phyloP scores from a whole-genome alignment of 1,284 basidiomycete species.

The Apiotrichum porosum region DNA sequence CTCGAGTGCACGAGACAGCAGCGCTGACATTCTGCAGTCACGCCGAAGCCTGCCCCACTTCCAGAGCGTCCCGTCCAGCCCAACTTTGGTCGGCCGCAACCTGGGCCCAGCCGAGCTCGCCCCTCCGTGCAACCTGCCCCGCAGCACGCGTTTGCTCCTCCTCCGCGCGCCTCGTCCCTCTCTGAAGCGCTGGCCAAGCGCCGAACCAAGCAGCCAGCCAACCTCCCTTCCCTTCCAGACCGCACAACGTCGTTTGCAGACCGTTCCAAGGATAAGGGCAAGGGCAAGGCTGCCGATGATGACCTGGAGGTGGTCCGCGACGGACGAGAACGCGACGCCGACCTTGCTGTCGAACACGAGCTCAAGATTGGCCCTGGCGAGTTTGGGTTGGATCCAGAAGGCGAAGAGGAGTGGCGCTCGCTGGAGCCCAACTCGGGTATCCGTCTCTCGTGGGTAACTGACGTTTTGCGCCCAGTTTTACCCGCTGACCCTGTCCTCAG shows the following conservation, averaged over 20 bases:
- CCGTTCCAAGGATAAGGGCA: neutral
- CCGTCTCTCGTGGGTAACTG: conserved; percentile 72
- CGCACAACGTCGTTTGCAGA: neutral
- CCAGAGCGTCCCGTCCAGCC: conserved; percentile 3
- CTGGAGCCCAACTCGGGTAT: conserved; percentile 86
- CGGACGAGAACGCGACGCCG: conserved; percentile 52
- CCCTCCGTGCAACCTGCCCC: too few relatives aligned
- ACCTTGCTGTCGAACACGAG: conserved; percentile 67
- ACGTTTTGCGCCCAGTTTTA: too few relatives aligned
- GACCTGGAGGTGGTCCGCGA: conserved; percentile 11
- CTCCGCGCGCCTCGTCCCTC: neutral
- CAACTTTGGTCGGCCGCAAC: too few relatives aligned
- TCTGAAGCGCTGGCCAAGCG: conserved; percentile 1
- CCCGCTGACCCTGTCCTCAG: conserved; percentile 53
- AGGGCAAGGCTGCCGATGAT: conserved; percentile 9
- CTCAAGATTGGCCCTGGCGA: conserved; percentile 69
- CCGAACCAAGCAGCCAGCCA: neutral
- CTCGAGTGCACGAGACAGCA: too few relatives aligned
- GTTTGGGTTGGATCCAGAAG: conserved; percentile 47
- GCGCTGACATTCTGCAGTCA: conserved; percentile 2
- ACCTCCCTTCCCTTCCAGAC: neutral
- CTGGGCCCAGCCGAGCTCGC: too few relatives aligned
- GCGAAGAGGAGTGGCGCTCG: conserved; percentile 56
- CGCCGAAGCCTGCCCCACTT: neutral
- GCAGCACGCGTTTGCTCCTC: too few relatives aligned